A percentile compares a stretch with the other conserved stretches of the same genome.
phyloP scores from a whole-genome alignment of 306 rosid species.

The Ammopiptanthus mongolicus region DNA sequence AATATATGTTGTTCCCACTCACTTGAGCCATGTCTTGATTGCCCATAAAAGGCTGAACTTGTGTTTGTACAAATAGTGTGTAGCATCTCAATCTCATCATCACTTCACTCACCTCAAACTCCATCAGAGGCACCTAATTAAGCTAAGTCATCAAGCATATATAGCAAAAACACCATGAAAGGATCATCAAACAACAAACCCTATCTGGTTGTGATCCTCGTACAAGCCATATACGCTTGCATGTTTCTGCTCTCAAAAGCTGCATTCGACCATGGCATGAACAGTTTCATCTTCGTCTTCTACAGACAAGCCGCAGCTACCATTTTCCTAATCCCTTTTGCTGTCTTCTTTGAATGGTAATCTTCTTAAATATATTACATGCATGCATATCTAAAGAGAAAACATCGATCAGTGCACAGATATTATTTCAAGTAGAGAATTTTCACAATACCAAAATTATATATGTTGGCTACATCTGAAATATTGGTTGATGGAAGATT shows the following conservation, averaged over 20 bases:
- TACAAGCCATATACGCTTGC: conserved; percentile 61
- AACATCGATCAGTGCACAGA: too few species aligned
- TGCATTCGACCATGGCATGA: conserved; percentile 81
- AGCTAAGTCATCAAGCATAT: background rate
- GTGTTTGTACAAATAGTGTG: background rate
- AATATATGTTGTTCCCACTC: background rate
- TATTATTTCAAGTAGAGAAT: too few species aligned
- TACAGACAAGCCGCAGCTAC: conserved; percentile 72
- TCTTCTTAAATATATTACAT: too few species aligned
- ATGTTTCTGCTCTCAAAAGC: conserved; percentile 68
- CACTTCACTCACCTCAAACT: background rate
- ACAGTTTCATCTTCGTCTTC: conserved; percentile 63
- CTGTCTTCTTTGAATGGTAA: conserved; percentile 53
- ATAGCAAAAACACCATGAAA: background rate
- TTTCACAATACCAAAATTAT: too few species aligned
- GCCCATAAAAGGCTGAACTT: conserved; percentile 22
- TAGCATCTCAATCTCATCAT: background rate
- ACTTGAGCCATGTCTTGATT: conserved; percentile 9
- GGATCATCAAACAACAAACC: conserved; percentile 33
- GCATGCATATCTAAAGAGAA: too few species aligned
- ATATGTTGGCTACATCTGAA: too few species aligned
- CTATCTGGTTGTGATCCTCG: conserved; percentile 35
- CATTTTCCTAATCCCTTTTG: conserved; percentile 45
- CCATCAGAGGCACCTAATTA: too few species aligned
- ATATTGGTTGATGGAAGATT: too few species aligned